Percentiles rank a stretch among this genome's conserved stretches.
Evolutionary conservation across 495 filamentous ascomycete species (phyloP).

Genomic region (Zalerion maritima): DNA sequence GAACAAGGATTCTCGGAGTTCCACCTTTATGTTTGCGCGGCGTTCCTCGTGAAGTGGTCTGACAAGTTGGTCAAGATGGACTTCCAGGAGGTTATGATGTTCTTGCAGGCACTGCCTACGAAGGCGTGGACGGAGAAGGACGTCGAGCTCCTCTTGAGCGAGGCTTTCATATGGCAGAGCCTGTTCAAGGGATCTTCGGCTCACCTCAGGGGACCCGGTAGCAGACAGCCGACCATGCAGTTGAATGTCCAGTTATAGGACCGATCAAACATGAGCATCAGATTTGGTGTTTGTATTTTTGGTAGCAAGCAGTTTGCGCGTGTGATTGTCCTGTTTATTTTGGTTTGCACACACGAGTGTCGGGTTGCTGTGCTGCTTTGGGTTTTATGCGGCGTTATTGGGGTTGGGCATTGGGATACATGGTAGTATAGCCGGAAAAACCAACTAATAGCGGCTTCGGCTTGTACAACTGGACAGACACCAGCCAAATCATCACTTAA

Average conservation of each 20-base stretch:
- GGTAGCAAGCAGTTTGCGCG: too few relatives aligned
- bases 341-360: too few relatives aligned
- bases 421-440: too few relatives aligned
- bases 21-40: slow-evolving; percentile 94
- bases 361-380: too few relatives aligned
- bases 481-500: too few relatives aligned
- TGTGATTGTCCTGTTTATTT: too few relatives aligned
- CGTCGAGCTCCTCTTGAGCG: slow-evolving; percentile 85
- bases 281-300: too few relatives aligned
- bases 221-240: slow-evolving; percentile 20
- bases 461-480: too few relatives aligned
- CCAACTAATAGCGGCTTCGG: too few relatives aligned
- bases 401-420: too few relatives aligned
- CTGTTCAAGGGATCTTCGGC: slow-evolving; percentile 79
- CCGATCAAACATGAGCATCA: too few relatives aligned
- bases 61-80: slow-evolving; percentile 93
- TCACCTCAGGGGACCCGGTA: slow-evolving; percentile 46
- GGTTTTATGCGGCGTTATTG: too few relatives aligned
- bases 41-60: slow-evolving; percentile 98
- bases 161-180: slow-evolving; percentile 93
- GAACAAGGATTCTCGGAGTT: slow-evolving; percentile 97
- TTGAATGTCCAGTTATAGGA: slow-evolving; percentile 31
- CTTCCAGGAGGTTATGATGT: slow-evolving; percentile 98
- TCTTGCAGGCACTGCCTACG: slow-evolving; percentile 89
- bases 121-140: slow-evolving; percentile 94